Percentiles rank a stretch among this genome's conserved stretches.
These are phyloP conservation scores for Pseudogymnoascus sp. DNA, from an alignment of 2,329 filamentous ascomycete genomes.

Conservation along the genomic window DNA sequence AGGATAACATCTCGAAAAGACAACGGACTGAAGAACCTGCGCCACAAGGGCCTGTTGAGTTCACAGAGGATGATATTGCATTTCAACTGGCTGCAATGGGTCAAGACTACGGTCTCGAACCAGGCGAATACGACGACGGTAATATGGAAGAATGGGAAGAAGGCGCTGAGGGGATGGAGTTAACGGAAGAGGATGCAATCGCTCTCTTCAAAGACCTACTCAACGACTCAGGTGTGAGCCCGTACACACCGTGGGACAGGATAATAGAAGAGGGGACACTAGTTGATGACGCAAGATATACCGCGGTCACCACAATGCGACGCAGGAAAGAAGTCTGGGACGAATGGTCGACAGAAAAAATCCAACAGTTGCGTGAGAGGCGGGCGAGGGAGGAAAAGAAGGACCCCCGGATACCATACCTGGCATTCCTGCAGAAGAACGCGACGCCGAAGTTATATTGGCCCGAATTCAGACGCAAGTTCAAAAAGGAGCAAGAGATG, in stretches of 20 bases:
- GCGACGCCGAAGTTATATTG: slow-evolving; percentile 92
- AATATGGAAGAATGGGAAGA: slow-evolving; percentile 58
- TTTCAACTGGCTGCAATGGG: slow-evolving; percentile 88
- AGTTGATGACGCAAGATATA: slow-evolving; percentile 81
- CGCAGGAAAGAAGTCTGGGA: slow-evolving; percentile 75
- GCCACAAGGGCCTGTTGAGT: slow-evolving; percentile 56
- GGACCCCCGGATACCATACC: slow-evolving; percentile 76
- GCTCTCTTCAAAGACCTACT: slow-evolving; percentile 80
- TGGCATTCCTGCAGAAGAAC: slow-evolving; percentile 71
- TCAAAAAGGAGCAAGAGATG: slow-evolving; percentile 73
- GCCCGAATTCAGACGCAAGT: slow-evolving; percentile 93
- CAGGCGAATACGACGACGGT: slow-evolving; percentile 67
- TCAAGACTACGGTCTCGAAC: slow-evolving; percentile 71
- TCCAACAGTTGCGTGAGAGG: slow-evolving; percentile 63
- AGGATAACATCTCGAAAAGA: slow-evolving; percentile 43
- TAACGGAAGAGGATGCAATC: slow-evolving; percentile 69
- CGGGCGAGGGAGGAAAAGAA: slow-evolving; percentile 70
- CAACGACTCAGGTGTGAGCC: slow-evolving; percentile 73
- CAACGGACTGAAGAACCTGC: slow-evolving; percentile 40
- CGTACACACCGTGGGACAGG: slow-evolving; percentile 88
- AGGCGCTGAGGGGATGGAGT: slow-evolving; percentile 59
- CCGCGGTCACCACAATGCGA: slow-evolving; percentile 72
- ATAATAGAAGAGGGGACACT: slow-evolving; percentile 75
- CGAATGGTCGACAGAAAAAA: slow-evolving; percentile 72
- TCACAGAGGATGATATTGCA: slow-evolving; percentile 90